Evolutionary conservation across 1,284 basidiomycete species (phyloP), one percentile per base, ranked within the genome.

Genomic region (Ustilago tritici): DNA sequence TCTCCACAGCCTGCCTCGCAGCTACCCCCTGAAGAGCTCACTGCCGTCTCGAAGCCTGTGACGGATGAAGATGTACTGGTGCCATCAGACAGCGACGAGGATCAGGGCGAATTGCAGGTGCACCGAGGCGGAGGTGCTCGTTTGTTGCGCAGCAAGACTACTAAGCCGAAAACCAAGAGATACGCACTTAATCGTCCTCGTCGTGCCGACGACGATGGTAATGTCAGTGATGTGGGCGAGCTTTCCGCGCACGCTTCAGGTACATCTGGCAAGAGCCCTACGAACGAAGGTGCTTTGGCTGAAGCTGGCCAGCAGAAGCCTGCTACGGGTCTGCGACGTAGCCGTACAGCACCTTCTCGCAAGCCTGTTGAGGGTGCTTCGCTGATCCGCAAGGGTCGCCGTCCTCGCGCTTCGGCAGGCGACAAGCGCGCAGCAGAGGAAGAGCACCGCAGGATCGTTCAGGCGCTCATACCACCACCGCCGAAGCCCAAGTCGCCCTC

Each of bases 21-120:
- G 40, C 52, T 84, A 17, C 62, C 61, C 0, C 73, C 76, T 3
- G 77, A 73, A 35, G 79, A 85, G 38, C 71, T 86, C 40, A 83
- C 84, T 1, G 78, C 71, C 4, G 81, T 83, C 4, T 79, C 79
- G 14, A 75, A 71, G 36, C 71, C 80, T 3, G 55, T 74, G 19
- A 56, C 61, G 2, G 66, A 65, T 12, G 65, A 74, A 12, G 63
- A 78, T 28, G 43, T 78, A 8, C 50, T 85, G 31, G 68, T 75
- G 11, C 81, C 83, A 2, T 84, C 83, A 19, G 85, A 86, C 57
- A 84, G 83, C 36, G 85, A 86, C 58, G 84, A 85, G 61, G 85
- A 86, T 3, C 80, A 82, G 19, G 84, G 79, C 31, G 80, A 79
- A 32, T 59, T 84, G 47, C 70, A 78, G 43, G 84, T 76, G 31